Evolutionary conservation across 805 yeast species (phyloP).

Genomic region (Torulaspora microellipsoides): DNA sequence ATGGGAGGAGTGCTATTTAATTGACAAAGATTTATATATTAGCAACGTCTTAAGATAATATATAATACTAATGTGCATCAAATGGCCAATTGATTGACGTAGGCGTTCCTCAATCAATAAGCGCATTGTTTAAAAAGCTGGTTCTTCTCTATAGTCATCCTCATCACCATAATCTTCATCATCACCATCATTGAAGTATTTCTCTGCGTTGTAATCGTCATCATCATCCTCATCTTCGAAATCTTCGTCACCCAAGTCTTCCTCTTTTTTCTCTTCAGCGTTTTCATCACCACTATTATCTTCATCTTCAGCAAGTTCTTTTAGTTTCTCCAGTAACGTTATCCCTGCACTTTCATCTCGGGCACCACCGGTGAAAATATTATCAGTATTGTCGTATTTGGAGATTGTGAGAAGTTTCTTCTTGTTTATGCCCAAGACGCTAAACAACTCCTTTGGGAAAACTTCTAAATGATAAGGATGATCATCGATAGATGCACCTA

Average conservation of each 20-base stretch:
- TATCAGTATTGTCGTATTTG: constrained; percentile 29
- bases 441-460: constrained; percentile 74
- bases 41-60: constrained; percentile 6
- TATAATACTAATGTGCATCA: background rate
- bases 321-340: constrained; percentile 45
- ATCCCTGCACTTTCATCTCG: constrained; percentile 30
- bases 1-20: constrained; percentile 24
- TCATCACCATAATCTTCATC: constrained; percentile 46
- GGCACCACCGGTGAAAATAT: constrained; percentile 27
- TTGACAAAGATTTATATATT: constrained; percentile 10
- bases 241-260: constrained; percentile 46
- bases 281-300: constrained; percentile 38
- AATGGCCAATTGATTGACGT: background rate
- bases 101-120: background rate
- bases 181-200: constrained; percentile 58
- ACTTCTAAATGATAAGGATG: constrained; percentile 69
- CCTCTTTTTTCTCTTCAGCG: constrained; percentile 25
- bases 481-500: constrained; percentile 68
- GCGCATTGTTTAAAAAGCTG: constrained; percentile 44
- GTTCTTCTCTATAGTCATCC: constrained; percentile 53
- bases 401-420: constrained; percentile 46
- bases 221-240: constrained; percentile 56
- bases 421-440: constrained; percentile 62
- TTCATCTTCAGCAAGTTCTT: constrained; percentile 45
- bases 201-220: constrained; percentile 60